Percentiles rank a stretch among this genome's conserved stretches.
phyloP scores from a whole-genome alignment of 2,329 filamentous ascomycete genomes.

The Hymenoscyphus fraxineus region DNA sequence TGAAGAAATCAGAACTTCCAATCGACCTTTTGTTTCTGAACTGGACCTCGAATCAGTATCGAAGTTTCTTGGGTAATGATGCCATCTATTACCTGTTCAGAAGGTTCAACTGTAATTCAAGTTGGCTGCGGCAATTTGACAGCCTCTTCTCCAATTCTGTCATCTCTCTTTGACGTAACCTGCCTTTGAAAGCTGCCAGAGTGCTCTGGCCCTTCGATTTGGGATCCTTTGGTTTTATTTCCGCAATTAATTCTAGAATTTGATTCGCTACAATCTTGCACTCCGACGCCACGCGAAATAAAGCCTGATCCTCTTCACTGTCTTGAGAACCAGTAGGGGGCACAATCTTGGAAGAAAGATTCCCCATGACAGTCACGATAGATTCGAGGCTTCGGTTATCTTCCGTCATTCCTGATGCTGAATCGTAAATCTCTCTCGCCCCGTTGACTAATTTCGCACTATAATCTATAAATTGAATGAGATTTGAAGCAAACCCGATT shows the following conservation, averaged over 20 bases:
- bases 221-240: neutral
- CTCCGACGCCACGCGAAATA: neutral
- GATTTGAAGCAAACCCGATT: neutral
- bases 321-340: too few species aligned
- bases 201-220: too few species aligned
- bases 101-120: neutral
- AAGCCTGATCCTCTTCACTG: neutral
- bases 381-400: neutral
- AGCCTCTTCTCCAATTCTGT: neutral
- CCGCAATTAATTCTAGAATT: neutral
- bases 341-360: neutral
- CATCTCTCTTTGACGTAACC: too few species aligned
- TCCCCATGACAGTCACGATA: neutral
- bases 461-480: neutral
- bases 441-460: neutral
- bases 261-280: neutral
- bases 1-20: neutral
- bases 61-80: neutral
- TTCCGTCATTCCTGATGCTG: neutral
- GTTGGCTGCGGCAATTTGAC: neutral
- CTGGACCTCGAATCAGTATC: neutral
- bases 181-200: neutral
- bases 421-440: neutral
- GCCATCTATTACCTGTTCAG: neutral
- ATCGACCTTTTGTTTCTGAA: neutral